A percentile compares a stretch with the other conserved stretches of the same genome.
phyloP scores from a whole-genome alignment of 768 basidiomycete species.

The Collybia sordida region DNA sequence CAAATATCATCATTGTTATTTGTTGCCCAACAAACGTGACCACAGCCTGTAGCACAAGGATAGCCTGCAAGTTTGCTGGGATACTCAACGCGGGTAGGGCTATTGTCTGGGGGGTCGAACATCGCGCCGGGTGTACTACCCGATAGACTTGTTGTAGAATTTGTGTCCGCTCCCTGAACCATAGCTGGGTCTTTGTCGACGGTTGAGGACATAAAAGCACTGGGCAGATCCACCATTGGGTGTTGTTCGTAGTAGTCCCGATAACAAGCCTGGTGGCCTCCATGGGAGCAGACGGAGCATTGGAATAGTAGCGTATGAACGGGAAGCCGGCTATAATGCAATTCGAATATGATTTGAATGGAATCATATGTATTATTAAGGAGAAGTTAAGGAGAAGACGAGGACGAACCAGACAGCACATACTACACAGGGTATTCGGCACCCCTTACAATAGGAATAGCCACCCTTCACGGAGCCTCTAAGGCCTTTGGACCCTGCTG shows the following conservation, averaged over 20 bases:
- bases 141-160: slow-evolving; percentile 15
- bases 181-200: slow-evolving; percentile 7
- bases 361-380: not conserved
- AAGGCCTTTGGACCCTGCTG: slow-evolving; percentile 31
- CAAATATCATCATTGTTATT: not conserved
- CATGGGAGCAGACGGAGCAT: slow-evolving; percentile 76
- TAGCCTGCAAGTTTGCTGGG: not conserved
- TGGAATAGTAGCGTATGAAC: slow-evolving; percentile 70
- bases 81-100: slow-evolving; percentile 4
- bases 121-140: slow-evolving; percentile 9
- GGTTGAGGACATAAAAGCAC: slow-evolving; percentile 16
- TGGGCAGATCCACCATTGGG: slow-evolving; percentile 51
- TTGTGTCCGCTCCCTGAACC: slow-evolving; percentile 24
- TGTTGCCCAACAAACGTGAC: slow-evolving; percentile 3
- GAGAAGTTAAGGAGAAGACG: not conserved
- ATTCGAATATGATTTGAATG: slow-evolving; percentile 4
- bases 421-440: slow-evolving; percentile 41
- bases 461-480: slow-evolving; percentile 34
- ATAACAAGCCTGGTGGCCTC: slow-evolving; percentile 81
- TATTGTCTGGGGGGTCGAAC: slow-evolving; percentile 18
- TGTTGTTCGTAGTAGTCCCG: slow-evolving; percentile 61
- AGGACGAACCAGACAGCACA: slow-evolving; percentile 75
- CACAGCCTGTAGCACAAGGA: slow-evolving; percentile 2
- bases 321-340: slow-evolving; percentile 66
- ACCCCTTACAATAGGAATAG: slow-evolving; percentile 57